Conservation (phyloP, 1,284 basidiomycete species). For the Rhodotorula glutinis region DNA sequence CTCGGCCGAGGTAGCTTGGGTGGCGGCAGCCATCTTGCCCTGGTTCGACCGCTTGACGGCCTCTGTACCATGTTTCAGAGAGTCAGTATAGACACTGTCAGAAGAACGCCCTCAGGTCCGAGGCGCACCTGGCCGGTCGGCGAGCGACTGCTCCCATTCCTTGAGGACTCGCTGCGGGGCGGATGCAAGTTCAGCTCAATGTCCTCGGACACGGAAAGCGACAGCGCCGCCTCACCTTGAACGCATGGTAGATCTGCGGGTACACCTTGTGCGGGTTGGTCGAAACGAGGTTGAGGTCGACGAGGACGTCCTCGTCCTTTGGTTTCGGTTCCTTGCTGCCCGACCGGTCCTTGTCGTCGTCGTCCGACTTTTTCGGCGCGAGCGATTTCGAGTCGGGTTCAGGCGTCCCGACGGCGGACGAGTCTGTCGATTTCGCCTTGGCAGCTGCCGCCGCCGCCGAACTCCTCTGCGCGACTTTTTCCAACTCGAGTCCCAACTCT, state of each 20-base stretch:
- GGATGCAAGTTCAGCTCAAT: constrained; percentile 28
- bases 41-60: constrained; percentile 77
- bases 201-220: background rate
- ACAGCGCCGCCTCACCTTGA: constrained; percentile 59
- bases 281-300: constrained; percentile 80
- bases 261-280: constrained; percentile 94
- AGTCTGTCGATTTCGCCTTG: constrained; percentile 22
- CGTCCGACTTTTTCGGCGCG: constrained; percentile 8
- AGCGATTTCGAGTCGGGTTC: constrained; percentile 27
- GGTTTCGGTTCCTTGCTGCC: constrained; percentile 20
- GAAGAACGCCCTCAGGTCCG: background rate
- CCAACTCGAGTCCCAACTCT: constrained; percentile 60
- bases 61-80: constrained; percentile 43
- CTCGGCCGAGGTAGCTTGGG: constrained; percentile 90
- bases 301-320: constrained; percentile 54
- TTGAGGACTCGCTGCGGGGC: constrained; percentile 66
- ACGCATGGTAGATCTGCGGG: constrained; percentile 92
- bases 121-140: constrained; percentile 62
- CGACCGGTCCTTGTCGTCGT: background rate
- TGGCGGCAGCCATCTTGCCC: constrained; percentile 90
- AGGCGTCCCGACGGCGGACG: constrained; percentile 48
- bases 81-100: background rate
- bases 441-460: background rate
- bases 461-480: constrained; percentile 60
- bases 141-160: constrained; percentile 95